Evolutionary conservation across 2,329 filamentous ascomycete genomes (phyloP).

Genomic region (Pyricularia sp.): DNA sequence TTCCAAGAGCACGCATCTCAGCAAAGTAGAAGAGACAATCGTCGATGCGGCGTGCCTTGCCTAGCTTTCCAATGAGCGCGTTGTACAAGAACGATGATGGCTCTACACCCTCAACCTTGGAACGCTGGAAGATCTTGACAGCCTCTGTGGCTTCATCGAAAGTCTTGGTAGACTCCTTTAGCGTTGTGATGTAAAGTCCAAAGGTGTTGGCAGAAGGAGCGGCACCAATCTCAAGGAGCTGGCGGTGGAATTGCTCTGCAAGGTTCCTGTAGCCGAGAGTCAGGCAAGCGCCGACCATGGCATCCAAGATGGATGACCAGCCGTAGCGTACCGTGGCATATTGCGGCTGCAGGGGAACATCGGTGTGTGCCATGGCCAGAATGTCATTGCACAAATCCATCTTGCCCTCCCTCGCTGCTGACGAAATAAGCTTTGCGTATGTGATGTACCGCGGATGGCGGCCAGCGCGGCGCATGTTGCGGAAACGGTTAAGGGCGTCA

Average conservation of each 20-base stretch:
- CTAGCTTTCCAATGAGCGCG: conserved; percentile 93
- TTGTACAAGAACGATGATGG: conserved; percentile 98
- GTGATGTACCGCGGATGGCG: conserved; percentile 93
- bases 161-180: conserved; percentile 94
- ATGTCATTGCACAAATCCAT: conserved; percentile 79
- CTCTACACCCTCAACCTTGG: conserved; percentile 87
- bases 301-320: conserved; percentile 92
- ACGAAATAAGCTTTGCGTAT: conserved; percentile 89
- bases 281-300: conserved; percentile 90
- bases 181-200: conserved; percentile 96
- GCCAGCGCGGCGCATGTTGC: conserved; percentile 86
- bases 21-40: conserved; percentile 97
- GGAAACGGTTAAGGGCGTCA: conserved; percentile 75
- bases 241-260: conserved; percentile 82
- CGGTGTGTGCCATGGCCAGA: conserved; percentile 76
- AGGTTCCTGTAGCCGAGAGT: conserved; percentile 70
- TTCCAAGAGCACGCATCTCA: conserved; percentile 88
- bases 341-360: conserved; percentile 76
- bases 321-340: conserved; percentile 86
- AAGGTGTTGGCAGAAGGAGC: conserved; percentile 96
- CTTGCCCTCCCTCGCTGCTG: conserved; percentile 77
- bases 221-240: conserved; percentile 81
- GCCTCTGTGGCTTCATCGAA: conserved; percentile 97
- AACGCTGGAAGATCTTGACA: conserved; percentile 92
- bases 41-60: conserved; percentile 94